Base-by-base conservation (phyloP, 306 rosid genomes). In the Astragalus membranaceus region DNA sequence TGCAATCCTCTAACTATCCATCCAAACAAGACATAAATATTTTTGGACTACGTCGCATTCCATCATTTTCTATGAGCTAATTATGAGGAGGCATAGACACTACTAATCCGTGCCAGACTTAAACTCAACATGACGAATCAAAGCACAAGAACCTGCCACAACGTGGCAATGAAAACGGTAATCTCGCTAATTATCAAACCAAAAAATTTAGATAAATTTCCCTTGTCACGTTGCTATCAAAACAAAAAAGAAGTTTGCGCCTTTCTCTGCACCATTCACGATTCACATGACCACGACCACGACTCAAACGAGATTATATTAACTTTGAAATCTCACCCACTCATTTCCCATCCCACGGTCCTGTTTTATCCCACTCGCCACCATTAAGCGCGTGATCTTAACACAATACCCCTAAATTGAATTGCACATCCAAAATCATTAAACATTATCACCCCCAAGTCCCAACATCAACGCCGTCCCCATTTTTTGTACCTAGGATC, bases 361-460 rank as follows among this genome's bases (percentile, higher is more conserved):
- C 42, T 4, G 4, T 10, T 20, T 62, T 41, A 42, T 36, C 12
- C 10, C 69, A 58, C 37, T 14, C 65, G 59, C 64, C 62, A 36
- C 6, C 35, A 1, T 14, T 59, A 37, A 64, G 82, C 78, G 74
- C 82, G 74, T 64, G 70, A 57, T 36, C 20, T 12, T 47, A 55
- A 42, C 72, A 35, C 8, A 10, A 41, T 26, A 26, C 30, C 30
- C 30, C 30, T 12, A 55, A 55, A 55, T 20, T 16, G 10, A 26
- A 2, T 26, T 26, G 30, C 30, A 26, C 30, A 26, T 26, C 30
- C 3, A 26, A 26, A 26, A 26, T 26, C 30, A 35, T 10, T 0
- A 0, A 0, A 48, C 69, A 67, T 47, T 48, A 71, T 23, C 69
- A 49, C 62, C 15, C 15, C 10, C 5, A 39, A 1, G 44, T 8